Conservation (phyloP, 2,329 filamentous ascomycete genomes). For the Periconia sp. region DNA sequence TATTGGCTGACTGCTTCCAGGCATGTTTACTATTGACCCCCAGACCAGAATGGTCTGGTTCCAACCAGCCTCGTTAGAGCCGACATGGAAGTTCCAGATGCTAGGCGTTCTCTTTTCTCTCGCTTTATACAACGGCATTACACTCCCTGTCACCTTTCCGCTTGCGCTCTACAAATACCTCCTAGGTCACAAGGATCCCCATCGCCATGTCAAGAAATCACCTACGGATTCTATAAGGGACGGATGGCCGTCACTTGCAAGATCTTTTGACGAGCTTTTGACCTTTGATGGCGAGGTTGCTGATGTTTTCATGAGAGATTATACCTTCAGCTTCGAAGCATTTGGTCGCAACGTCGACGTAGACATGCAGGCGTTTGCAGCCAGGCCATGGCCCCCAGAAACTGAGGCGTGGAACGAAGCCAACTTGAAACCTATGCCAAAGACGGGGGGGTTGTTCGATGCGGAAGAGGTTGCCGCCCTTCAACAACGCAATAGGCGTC, state of each 20-base stretch:
- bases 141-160: slow-evolving; percentile 88
- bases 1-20: slow-evolving; percentile 35
- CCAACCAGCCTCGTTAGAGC: slow-evolving; percentile 78
- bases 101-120: slow-evolving; percentile 87
- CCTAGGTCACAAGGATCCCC: slow-evolving; percentile 70
- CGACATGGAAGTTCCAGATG: slow-evolving; percentile 88
- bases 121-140: slow-evolving; percentile 91
- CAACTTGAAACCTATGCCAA: neutral
- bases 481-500: no score
- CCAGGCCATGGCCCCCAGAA: neutral
- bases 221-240: slow-evolving; percentile 78
- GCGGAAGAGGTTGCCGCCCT: no score
- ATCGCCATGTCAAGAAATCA: slow-evolving; percentile 36
- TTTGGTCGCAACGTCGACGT: slow-evolving; percentile 62
- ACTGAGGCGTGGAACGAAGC: neutral
- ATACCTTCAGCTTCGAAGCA: slow-evolving; percentile 77
- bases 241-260: slow-evolving; percentile 84
- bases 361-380: slow-evolving; percentile 54
- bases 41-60: slow-evolving; percentile 87
- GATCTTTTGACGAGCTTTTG: slow-evolving; percentile 73
- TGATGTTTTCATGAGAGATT: slow-evolving; percentile 82
- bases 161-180: slow-evolving; percentile 82
- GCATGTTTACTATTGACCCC: slow-evolving; percentile 79
- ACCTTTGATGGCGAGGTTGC: slow-evolving; percentile 81
- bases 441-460: no score